Conservation (phyloP, 768 basidiomycete genomes). For the Termitomyces sp. region DNA sequence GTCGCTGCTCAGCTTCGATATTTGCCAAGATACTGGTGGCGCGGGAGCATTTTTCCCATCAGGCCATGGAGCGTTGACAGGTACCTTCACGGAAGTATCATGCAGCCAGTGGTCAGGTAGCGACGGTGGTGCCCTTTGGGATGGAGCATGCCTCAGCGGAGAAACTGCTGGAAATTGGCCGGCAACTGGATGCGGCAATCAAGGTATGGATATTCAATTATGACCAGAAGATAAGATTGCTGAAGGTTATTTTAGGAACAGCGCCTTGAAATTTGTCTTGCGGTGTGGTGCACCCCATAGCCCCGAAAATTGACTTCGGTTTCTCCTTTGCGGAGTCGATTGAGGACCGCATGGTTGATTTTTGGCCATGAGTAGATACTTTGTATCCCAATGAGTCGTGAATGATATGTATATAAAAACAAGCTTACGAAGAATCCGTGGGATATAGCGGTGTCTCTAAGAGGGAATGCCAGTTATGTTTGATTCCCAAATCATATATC, state of each 20-base stretch:
- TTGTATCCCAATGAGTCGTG: not conserved
- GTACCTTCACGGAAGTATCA: slow-evolving; percentile 47
- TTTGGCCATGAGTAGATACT: slow-evolving; percentile 31
- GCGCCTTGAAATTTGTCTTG: slow-evolving; percentile 12
- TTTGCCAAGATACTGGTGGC: slow-evolving; percentile 55
- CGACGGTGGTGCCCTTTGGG: slow-evolving; percentile 40
- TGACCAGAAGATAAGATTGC: not conserved
- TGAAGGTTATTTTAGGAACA: slow-evolving; percentile 7
- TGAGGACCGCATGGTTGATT: slow-evolving; percentile 27
- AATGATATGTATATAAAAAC: not conserved
- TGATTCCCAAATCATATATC: slow-evolving; percentile 31
- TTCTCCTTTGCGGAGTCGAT: slow-evolving; percentile 21
- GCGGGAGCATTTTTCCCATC: slow-evolving; percentile 48
- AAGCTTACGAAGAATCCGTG: not conserved
- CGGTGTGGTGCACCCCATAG: not conserved
- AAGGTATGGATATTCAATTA: slow-evolving; percentile 28
- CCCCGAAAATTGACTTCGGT: not conserved
- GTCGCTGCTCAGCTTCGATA: slow-evolving; percentile 41
- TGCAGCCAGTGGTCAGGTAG: slow-evolving; percentile 54
- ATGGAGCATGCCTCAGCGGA: slow-evolving; percentile 45
- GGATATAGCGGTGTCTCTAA: slow-evolving; percentile 1
- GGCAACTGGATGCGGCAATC: slow-evolving; percentile 43
- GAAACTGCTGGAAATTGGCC: slow-evolving; percentile 49
- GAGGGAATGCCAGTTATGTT: slow-evolving; percentile 23
- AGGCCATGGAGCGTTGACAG: slow-evolving; percentile 48